Conservation (phyloP, 768 basidiomycete genomes). For the Tremella fuciformis region DNA sequence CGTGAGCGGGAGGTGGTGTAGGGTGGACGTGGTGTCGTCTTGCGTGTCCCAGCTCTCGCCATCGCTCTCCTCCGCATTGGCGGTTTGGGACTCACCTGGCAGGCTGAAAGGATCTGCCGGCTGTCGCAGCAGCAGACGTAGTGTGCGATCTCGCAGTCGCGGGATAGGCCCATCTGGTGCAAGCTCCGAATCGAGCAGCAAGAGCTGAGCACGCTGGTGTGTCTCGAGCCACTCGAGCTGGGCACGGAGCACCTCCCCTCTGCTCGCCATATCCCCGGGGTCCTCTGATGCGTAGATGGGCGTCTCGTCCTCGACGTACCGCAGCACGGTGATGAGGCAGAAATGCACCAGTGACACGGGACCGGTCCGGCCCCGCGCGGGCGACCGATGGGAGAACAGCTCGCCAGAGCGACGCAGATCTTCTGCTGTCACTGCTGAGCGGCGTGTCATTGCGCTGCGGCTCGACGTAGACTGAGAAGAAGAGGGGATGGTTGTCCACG, state of each 20-base stretch:
- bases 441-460: background rate
- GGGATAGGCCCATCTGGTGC: background rate
- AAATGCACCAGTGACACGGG: background rate
- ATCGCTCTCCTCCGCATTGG: background rate
- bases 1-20: background rate
- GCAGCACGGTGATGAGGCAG: slow-evolving; percentile 1
- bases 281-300: background rate
- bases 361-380: background rate
- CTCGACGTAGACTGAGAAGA: background rate
- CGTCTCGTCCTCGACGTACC: slow-evolving; percentile 1
- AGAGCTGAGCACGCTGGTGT: background rate
- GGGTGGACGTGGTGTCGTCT: slow-evolving; percentile 2
- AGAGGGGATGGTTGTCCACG: slow-evolving; percentile 1
- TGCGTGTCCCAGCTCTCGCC: background rate
- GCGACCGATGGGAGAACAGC: background rate
- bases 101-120: background rate
- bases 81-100: background rate
- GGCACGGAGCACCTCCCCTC: background rate
- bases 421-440: background rate
- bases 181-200: background rate
- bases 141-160: background rate
- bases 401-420: background rate
- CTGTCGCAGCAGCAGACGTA: background rate
- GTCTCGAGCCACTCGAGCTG: slow-evolving; percentile 2
- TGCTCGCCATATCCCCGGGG: background rate